Base-by-base conservation (phyloP, 345 rosid species). In the Rhizophora apiculata region DNA sequence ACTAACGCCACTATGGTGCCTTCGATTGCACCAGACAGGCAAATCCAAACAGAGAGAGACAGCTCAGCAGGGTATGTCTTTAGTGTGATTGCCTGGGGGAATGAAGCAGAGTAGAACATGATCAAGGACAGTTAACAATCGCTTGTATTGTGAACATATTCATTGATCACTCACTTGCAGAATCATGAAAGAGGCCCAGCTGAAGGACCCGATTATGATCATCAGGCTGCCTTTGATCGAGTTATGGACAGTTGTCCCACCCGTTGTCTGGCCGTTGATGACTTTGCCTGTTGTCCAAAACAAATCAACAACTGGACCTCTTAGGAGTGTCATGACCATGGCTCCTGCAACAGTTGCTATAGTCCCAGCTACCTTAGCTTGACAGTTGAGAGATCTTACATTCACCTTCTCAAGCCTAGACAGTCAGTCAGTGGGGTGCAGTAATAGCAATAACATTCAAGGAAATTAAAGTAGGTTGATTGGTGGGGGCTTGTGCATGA, bases 261-360 rank as follows among this genome's bases (percentile, higher is more conserved):
- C 73, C 6, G 86, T 74, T 30, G 64, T 79, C 2, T 72, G 63
- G 65, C 71, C 81, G 6, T 72, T 80, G 65, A 70, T 54, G 0
- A 67, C 60, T 26, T 54, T 64, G 66, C 80, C 90, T 75, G 62
- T 79, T n/a, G 89, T 82, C 90, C 92, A 84, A 46, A 88, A 53
- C 39, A 87, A 72, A 6, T 87, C 82, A 0, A 95, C 27, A 18
- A 69, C 36, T 0, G 93, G 93, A 0, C 99, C 99, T 81, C 85
- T 89, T 7, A 87, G 27, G 57, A 88, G 55, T 7, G 98, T 94
- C 98, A 94, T 89, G 36, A 84, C 78, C 97, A 89, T 94, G 24
- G 98, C 96, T 76, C 97, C 99, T 6, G 77, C 90, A 21, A 95
- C 97, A 9, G 97, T 94, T 60, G 89, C 86, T 21, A 87, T 16